Base-by-base conservation (phyloP, 257 asterid species). In the Marsdenia floribunda region DNA sequence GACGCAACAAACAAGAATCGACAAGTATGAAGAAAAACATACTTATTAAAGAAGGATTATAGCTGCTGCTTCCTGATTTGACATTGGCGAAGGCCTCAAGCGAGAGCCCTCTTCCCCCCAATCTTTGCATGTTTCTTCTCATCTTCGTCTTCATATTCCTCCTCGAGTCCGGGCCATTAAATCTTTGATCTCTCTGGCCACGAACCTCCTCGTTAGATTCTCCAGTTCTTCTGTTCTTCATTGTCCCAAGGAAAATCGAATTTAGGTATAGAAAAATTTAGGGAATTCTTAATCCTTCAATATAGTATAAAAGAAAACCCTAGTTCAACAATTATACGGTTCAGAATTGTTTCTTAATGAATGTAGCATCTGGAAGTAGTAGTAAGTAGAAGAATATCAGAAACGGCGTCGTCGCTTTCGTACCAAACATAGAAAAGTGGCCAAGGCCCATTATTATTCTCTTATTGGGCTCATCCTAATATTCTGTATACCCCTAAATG, bases 41-140 rank as follows among this genome's bases (percentile, higher is more conserved):
- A 92, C 99, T 90, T 84, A 94, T 90, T 19, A 94, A 11, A 29
- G 98, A 78, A 80, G 99, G 99, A 72, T 90, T 94, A 71, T 86
- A 92, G 13, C 78, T 68, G 42, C 76, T 83, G 52, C 77, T 82
- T 81, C 85, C 85, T 7, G 89, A 83, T 82, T 89, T 90, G 38
- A 92, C 93, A 80, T 89, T 93, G 10, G 93, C 93, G 81, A 94
- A 92, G 6, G 97, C 80, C 82, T 89, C 89, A 47, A 93, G 93
- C 33, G 98, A 93, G 61, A 93, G 83, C 47, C 97, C 98, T 66
- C 90, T 88, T 66, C 86, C 97, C 54, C 98, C 98, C 86, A 94
- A 79, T 82, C 98, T 85, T 85, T 87, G 87, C 93, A 88, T 79
- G 73, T 90, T 91, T 82, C 76, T 93, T 72, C 82, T 86, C 90